Conservation (phyloP, 2,329 filamentous ascomycete species). For the Furcasterigmium furcatum region DNA sequence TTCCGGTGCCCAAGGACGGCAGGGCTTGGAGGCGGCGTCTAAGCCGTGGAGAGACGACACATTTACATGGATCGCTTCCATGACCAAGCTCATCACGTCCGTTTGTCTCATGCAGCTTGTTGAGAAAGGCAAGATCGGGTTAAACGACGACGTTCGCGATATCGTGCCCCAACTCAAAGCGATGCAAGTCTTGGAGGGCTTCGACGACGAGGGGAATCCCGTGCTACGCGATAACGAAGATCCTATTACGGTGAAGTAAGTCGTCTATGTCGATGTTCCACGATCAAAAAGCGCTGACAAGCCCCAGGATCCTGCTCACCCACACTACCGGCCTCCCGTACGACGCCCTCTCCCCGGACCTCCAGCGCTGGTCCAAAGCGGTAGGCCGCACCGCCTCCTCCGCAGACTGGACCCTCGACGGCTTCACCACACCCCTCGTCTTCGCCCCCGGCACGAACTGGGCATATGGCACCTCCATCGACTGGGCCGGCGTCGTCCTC, state of each 20-base stretch:
- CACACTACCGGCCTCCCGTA: constrained; percentile 47
- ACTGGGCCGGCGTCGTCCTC: constrained; percentile 44
- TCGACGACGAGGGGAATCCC: constrained; percentile 28
- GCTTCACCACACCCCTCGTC: constrained; percentile 37
- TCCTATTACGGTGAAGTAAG: constrained; percentile 34
- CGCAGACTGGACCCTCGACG: constrained; percentile 27
- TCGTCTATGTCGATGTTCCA: not conserved
- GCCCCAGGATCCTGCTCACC: constrained; percentile 36
- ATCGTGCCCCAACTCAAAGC: constrained; percentile 27
- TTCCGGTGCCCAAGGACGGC: constrained; percentile 30
- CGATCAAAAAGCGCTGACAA: not conserved
- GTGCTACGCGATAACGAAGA: constrained; percentile 30
- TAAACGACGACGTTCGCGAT: constrained; percentile 32
- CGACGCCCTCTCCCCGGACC: constrained; percentile 33
- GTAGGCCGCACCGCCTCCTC: constrained; percentile 26
- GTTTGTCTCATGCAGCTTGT: constrained; percentile 35
- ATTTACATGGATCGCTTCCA: constrained; percentile 34
- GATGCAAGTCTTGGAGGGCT: constrained; percentile 32
- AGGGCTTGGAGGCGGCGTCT: constrained; percentile 22
- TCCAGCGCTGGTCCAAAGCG: constrained; percentile 33
- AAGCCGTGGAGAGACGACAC: constrained; percentile 24
- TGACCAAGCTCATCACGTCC: constrained; percentile 38
- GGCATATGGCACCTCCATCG: constrained; percentile 42
- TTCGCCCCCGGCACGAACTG: constrained; percentile 44
- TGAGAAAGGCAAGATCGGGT: constrained; percentile 24